Base-by-base conservation (phyloP, 2,329 filamentous ascomycete genomes). In the Dothidotthia symphoricarpi region DNA sequence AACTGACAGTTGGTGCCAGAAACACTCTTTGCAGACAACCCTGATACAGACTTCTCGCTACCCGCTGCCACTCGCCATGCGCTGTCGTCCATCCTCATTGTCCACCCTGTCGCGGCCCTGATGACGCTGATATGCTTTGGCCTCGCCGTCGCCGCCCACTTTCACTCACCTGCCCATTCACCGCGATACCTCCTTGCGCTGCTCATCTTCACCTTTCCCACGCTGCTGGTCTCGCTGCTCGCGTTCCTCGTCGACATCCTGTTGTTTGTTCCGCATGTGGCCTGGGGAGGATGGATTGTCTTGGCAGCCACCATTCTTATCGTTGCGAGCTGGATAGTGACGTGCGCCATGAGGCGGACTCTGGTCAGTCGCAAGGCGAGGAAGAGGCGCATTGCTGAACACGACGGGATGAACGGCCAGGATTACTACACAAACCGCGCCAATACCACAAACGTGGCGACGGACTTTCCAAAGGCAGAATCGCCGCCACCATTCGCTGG, bases 321-420 rank as follows among this genome's bases (percentile, higher is more conserved):
- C 33, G 82, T 86, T 34, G 74, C 88, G 16, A 86, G 87, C 61
- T 85, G 84, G 28, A 78, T 98, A 40, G 82, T 96, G 24, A 90
- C 89, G 7, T 98, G 90, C 64, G 89, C 88, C 15, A 97, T 97
- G 89, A 85, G 93, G 49, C 82, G 91, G 43, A 94, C 90, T 2
- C 74, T 97, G 40, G 87, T 96, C 45, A 87, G 87, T 66, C 81
- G 91, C 55, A 96, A 96, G 71, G 87, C 90, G n/a, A 80, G 90
- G 46, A 90, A 93, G 75, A 88, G 84, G 73, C 81, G 88, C 30
- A 94, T 97, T 61, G 88, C 83, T 2, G 86, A 94, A 66, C 95
- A 97, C 63, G 88, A 90, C 6, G 90, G 97, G 64, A 97, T 97
- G 90, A 97, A 87, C 63, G 91, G 91, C 17, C 83, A 93, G 57